Base-by-base conservation (phyloP, 1,139 yeast species). In the Pichia sp. region DNA sequence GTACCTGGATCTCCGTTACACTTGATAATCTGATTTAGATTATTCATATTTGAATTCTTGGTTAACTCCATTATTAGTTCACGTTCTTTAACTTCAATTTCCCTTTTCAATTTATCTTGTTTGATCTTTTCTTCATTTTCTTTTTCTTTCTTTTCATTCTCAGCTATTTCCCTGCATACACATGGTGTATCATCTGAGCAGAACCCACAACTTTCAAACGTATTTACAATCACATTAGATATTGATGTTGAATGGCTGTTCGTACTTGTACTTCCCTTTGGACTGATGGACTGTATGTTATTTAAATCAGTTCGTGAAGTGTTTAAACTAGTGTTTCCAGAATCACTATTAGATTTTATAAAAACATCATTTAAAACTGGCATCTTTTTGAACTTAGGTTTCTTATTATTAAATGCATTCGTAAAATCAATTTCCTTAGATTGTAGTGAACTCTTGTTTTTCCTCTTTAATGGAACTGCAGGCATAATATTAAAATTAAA, bases 151-250 rank as follows among this genome's bases (percentile, higher is more conserved):
- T 22, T 32, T 18, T 42, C 43, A 51, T 36, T 59, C 29, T 75
- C 75, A 1, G 83, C 89, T 9, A 90, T 85, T 60, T 84, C 96
- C 30, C 92, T 79, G 65, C 97, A 90, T 3, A 90, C 86, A 67
- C 97, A 90, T 6, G 95, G 94, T 0, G 95, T 82, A 55, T 84
- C 95, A 58, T 85, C 95, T 1, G 95, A 80, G 62, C 97, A 90
- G 66, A 90, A 90, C 1, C 97, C 97, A 67, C 97, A 90, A 53
- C 82, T 78, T 55, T 86, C 95, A 49, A 80, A 77, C 85, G 83
- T 23, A 51, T 55, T 4, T 40, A 26, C n/a, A n/a, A n/a, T n/a
- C n/a, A n/a, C n/a, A n/a, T 7, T 7, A 20, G 43, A 16, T 6
- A 24, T 13, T 4, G 38, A 13, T 6, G 15, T 39, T 25, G 41